Evolutionary conservation across 805 yeast genomes (phyloP).

Genomic region (Cyberlindnera subsufficiens): DNA sequence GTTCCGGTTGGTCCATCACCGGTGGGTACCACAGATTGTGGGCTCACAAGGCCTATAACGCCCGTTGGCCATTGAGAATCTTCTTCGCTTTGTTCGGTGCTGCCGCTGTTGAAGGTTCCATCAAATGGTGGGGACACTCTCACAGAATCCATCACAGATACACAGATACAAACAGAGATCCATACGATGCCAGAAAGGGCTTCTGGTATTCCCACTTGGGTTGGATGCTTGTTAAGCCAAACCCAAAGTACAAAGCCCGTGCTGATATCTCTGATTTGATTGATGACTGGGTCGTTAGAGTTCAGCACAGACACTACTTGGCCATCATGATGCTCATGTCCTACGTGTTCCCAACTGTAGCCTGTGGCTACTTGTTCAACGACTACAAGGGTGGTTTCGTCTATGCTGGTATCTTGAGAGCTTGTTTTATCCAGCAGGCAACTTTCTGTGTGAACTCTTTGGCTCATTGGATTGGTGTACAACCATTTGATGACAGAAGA

Average conservation of each 20-base stretch:
- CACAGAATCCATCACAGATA: slow-evolving; percentile 85
- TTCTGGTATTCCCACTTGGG: slow-evolving; percentile 83
- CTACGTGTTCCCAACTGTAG: slow-evolving; percentile 53
- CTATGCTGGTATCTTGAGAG: slow-evolving; percentile 69
- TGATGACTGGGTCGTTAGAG: slow-evolving; percentile 72
- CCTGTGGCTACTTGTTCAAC: slow-evolving; percentile 49
- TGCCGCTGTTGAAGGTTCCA: slow-evolving; percentile 77
- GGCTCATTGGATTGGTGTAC: slow-evolving; percentile 83
- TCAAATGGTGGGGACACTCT: slow-evolving; percentile 86
- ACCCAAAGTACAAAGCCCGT: slow-evolving; percentile 70
- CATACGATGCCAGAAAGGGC: slow-evolving; percentile 80
- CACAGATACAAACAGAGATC: slow-evolving; percentile 79
- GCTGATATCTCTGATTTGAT: slow-evolving; percentile 61
- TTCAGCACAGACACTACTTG: slow-evolving; percentile 77
- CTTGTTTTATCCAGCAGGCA: slow-evolving; percentile 72
- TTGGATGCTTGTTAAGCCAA: slow-evolving; percentile 78
- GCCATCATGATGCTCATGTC: slow-evolving; percentile 55
- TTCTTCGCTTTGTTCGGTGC: slow-evolving; percentile 77
- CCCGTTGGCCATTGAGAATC: slow-evolving; percentile 51
- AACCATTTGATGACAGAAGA: slow-evolving; percentile 83
- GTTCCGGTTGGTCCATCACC: slow-evolving; percentile 72
- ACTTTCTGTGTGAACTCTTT: slow-evolving; percentile 82
- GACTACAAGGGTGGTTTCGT: slow-evolving; percentile 70
- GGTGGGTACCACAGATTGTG: slow-evolving; percentile 82
- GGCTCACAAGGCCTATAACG: slow-evolving; percentile 71